Conservation (phyloP, 495 filamentous ascomycete genomes). For the Trichoderma reesei region DNA sequence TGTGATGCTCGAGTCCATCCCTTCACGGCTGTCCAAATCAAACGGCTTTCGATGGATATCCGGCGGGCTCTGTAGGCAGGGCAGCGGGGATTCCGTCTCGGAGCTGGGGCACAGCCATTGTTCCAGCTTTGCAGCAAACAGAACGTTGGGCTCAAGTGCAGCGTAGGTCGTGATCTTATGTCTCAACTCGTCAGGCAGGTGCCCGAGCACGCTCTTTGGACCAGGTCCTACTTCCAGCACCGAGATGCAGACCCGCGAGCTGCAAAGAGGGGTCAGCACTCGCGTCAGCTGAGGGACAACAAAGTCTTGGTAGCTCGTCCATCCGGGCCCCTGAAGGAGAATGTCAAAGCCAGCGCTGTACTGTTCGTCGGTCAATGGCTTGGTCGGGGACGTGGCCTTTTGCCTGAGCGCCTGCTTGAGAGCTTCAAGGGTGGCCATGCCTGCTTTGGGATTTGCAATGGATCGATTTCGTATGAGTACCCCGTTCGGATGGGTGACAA, state of each 20-base stretch:
- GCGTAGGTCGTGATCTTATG: constrained; percentile 40
- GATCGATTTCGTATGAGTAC: no score
- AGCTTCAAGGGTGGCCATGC: constrained; percentile 43
- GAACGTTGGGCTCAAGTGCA: constrained; percentile 48
- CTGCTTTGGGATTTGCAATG: background rate
- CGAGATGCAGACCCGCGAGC: constrained; percentile 38
- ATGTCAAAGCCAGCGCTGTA: constrained; percentile 46
- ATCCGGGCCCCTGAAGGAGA: constrained; percentile 33
- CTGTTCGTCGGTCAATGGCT: constrained; percentile 43
- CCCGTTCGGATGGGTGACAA: no score
- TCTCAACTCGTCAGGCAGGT: constrained; percentile 38
- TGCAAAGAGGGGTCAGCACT: constrained; percentile 39
- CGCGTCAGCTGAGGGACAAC: constrained; percentile 47
- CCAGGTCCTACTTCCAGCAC: constrained; percentile 54
- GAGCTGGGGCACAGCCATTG: constrained; percentile 27
- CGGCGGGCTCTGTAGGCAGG: constrained; percentile 35
- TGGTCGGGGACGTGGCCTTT: constrained; percentile 24
- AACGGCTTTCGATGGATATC: constrained; percentile 40
- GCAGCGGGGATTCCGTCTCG: constrained; percentile 34
- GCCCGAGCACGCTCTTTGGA: constrained; percentile 44
- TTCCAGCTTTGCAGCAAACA: constrained; percentile 40
- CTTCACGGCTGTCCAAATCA: constrained; percentile 21
- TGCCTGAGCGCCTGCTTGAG: constrained; percentile 42
- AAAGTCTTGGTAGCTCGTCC: constrained; percentile 44
- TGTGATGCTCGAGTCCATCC: constrained; percentile 13